Evolutionary conservation across 306 rosid genomes (phyloP).

Genomic region (Dryas drummondii): DNA sequence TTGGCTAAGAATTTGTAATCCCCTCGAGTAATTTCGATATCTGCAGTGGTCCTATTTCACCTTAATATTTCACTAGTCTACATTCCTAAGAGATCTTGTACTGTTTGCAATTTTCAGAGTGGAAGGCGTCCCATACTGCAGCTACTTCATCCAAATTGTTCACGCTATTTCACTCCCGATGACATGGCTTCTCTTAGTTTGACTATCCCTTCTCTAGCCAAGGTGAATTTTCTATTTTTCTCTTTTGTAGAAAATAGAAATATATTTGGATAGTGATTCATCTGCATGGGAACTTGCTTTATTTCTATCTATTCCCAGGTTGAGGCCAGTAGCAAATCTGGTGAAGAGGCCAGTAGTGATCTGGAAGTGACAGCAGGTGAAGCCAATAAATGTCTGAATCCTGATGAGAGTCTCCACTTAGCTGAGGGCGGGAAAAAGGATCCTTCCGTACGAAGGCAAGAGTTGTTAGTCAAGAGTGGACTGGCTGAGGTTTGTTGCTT

Average conservation of each 20-base stretch:
- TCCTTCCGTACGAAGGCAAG: conserved; percentile 81
- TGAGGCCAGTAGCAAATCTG: conserved; percentile 28
- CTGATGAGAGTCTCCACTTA: conserved; percentile 37
- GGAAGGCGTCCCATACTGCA: conserved; percentile 81
- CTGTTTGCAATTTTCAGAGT: conserved; percentile 48
- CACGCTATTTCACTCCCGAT: conserved; percentile 80
- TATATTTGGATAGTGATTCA: conserved; percentile 6
- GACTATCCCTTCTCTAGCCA: conserved; percentile 69
- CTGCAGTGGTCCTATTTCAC: not conserved
- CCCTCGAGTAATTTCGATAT: not conserved
- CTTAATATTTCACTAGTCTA: not conserved
- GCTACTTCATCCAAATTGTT: conserved; percentile 74
- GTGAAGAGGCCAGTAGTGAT: conserved; percentile 48
- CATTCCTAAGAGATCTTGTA: conserved; percentile 18
- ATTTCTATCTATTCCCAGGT: conserved; percentile 34
- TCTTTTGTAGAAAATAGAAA: conserved; percentile 10
- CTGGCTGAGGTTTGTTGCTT: conserved; percentile 80
- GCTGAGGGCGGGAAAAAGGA: conserved; percentile 91
- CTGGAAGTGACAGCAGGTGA: conserved; percentile 31
- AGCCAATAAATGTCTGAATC: conserved; percentile 26
- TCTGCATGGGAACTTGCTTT: conserved; percentile 24
- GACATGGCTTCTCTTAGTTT: conserved; percentile 68
- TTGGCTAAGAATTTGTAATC: not conserved
- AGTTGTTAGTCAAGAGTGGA: conserved; percentile 86
- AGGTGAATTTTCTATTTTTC: conserved; percentile 48